Evolutionary conservation across 306 rosid species (phyloP), one percentile per base, ranked within the genome.

Genomic region (Sesbania bispinosa): DNA sequence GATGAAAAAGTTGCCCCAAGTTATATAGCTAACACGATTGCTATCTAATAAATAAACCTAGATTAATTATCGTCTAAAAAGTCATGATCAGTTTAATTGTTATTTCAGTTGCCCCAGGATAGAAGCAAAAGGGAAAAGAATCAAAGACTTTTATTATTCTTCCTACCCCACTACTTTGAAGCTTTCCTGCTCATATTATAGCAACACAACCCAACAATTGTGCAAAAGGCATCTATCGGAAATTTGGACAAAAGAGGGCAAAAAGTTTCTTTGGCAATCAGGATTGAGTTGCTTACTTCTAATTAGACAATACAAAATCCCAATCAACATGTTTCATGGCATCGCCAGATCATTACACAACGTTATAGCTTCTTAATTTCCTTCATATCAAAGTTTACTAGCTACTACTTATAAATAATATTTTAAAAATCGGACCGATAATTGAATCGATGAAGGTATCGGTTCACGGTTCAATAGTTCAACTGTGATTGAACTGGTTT

Each of bases 81-180:
- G 82, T 73, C 77, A 67, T 62, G n/a, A n/a, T n/a, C n/a, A n/a
- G n/a, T n/a, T n/a, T 26, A 33, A 23, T 71, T 63, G 67, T 58
- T 62, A 55, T 69, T 47, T 53, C 69, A 50, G 78, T 47, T 71
- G 67, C 67, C 79, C 81, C 46, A 26, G 1, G 15, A 15, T 21
- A 41, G 62, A 65, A 65, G 76, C 76, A 66, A 77, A 42, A 72
- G 68, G 64, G 55, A 55, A 71, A 59, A 71, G 23, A 45, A 65
- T 30, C 62, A 46, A 50, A 4, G 41, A 71, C 74, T 76, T n/a
- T 70, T 58, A 47, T 73, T 36, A 35, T 55, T 46, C 32, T 63
- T 65, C 81, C 71, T 64, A 76, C 75, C 84, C 84, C 81, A 70
- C 75, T 48, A 0, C 1, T 58, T 59, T 4, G 14, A 35, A 24